phyloP scores from a whole-genome alignment of 176 grass and related monocot genomes.

The Poa annua region DNA sequence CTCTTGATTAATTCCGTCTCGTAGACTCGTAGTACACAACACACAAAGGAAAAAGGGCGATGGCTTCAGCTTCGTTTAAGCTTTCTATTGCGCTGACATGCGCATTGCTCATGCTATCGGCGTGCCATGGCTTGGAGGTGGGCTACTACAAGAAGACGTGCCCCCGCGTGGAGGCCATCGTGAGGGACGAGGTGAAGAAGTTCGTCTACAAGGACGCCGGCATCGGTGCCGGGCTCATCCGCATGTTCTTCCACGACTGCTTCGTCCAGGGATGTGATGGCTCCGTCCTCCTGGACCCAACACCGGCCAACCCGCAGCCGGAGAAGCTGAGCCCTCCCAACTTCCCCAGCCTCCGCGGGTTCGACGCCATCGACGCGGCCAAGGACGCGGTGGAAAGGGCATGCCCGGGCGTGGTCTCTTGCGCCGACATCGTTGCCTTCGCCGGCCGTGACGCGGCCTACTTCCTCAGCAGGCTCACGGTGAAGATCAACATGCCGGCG shows the following conservation, averaged over 20 bases:
- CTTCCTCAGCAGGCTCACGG: neutral
- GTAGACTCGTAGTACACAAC: no score
- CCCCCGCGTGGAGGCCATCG: conserved; percentile 18
- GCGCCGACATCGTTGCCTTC: neutral
- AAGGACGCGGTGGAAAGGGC: conserved; percentile 31
- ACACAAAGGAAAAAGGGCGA: neutral
- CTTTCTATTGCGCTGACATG: neutral
- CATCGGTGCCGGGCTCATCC: conserved; percentile 40
- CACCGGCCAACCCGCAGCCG: neutral
- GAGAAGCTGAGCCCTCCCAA: conserved; percentile 10
- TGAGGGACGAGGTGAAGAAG: conserved; percentile 10
- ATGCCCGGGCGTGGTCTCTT: neutral
- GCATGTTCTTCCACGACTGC: conserved; percentile 82
- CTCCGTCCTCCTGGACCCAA: neutral
- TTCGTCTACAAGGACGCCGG: conserved; percentile 26
- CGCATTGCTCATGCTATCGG: neutral
- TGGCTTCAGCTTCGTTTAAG: neutral
- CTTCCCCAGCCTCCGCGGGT: conserved; percentile 39
- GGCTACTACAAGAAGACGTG: conserved; percentile 22
- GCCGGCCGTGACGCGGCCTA: neutral
- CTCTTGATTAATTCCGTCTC: neutral
- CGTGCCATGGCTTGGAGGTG: neutral
- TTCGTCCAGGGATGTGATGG: conserved; percentile 44
- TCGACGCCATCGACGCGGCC: conserved; percentile 46
- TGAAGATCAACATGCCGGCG: neutral